Base-by-base conservation (phyloP, 1,284 basidiomycete species). In the Austroboletus niveus region DNA sequence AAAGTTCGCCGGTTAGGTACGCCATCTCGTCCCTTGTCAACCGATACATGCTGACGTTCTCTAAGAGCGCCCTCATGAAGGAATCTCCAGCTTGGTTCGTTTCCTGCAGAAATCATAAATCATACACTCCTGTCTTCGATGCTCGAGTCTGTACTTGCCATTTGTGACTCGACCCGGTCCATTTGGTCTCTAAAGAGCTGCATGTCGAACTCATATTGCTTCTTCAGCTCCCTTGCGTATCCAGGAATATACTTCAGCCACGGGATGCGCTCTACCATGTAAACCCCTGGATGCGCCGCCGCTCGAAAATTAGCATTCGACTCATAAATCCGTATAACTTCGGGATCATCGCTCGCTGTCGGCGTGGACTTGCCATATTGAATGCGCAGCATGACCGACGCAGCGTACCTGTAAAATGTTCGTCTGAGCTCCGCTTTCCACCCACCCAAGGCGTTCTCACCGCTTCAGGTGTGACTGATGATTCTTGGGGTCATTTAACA, bases 1-100 rank as follows among this genome's bases (percentile, higher is more conserved):
- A 85, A 70, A 85, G 77, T 8, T 74, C 76, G 0, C 84, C 84
- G 0, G 78, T 79, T 2, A 86, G 72, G 60, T 83, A 86, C 0
- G 82, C 78, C 11, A 77, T 72, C 57, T 86, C 82, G 45, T 78
- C 69, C 35, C 76, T 75, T 0, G 76, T 72, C 1, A 86, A 67
- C 4, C 69, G 72, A 30, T 79, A 74, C 42, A 78, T 72, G 8
- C 66, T 51, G 50, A 78, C 75, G 12, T 74, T 69, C 52, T 83
- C 78, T 11, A 86, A 60, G 9, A 85, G 73, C 52, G 79, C 79
- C 55, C 76, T 77, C 20, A 72, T 76, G 54, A 86, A 85, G 2
- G 76, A 85, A 0, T 54, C 17, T 66, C 69, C 8, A 69, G 68
- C 27, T 69, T 42, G 72, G 69, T 52, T 72, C 68, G 14, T 61